Evolutionary conservation across 2,329 filamentous ascomycete genomes (phyloP), one percentile per base, ranked within the genome.

Genomic region (Penicillium sp.): DNA sequence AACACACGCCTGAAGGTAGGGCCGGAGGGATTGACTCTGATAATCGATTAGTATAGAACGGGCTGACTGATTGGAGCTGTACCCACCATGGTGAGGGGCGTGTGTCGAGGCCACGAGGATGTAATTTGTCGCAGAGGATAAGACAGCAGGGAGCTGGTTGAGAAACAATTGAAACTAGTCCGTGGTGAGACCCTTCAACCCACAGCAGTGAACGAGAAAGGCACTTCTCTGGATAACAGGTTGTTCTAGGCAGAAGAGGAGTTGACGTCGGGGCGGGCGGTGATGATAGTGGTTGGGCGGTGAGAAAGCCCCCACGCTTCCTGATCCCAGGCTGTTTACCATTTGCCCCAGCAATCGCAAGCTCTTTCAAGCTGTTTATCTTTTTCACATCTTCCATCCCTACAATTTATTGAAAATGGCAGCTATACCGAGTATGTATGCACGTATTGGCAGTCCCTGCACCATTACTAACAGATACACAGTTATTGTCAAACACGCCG

Each of bases 401-500:
- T 18, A 8, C 25, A 49, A 25, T 10, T 13, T 31, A 40, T 45
- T 40, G 50, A 67, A 63, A 58, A 85, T 85, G 83, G 78, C 80
- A 56, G 75, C 81, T 57, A 79, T 85, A 71, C 75, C 79, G 68
- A 78, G 82, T 85, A 70, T 69, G 76, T 65, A 49, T 45, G 13
- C 18, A 52, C 25, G 6, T 15, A 32, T 34, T 35, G 21, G 18
- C 32, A 31, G 10, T 10, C 41, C 21, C 23, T 27, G 21, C 27
- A 29, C 31, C n/a, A 25, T 37, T 27, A 59, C 64, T 71, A 55
- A 70, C 61, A 58, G 49, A 56, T 58, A 50, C 39, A 13, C 61
- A 96, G 92, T 99, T 64, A 82, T 91, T 71, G 88, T 99, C 64
- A 97, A 96, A 77, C 93, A 99, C 73, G 87, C 91, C 72, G 93